Evolutionary conservation across 345 rosid species (phyloP), one percentile per base, ranked within the genome.

Genomic region (Eucalyptus sp.): DNA sequence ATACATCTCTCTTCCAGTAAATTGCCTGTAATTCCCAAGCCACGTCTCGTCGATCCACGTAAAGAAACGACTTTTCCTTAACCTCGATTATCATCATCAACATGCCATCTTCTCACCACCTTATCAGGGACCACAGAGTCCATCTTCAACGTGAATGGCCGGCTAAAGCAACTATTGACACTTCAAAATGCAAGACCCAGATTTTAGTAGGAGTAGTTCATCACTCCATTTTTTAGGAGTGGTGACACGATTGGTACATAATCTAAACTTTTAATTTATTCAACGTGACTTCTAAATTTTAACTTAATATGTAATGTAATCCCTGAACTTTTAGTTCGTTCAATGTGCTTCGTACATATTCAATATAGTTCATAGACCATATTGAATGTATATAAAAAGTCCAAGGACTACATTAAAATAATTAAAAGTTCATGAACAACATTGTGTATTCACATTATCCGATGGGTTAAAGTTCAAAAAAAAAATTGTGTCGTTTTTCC

Each of bases 261-360:
- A 20, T 20, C 2, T 52, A 1, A 52, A 52, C 0, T 52, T 52
- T 52, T 52, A 52, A 52, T 52, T 7, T 52, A 52, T 52, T 52
- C 2, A 52, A 18, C 0, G 0, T 8, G 2, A 52, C 20, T 4
- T 0, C 0, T 4, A 20, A 52, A 52, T 7, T 20, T 52, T 52
- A 18, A 0, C 0, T 52, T 2, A 52, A 52, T 3, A 18, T 18
- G 0, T 1, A 52, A 18, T 52, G 0, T 18, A 52, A 52, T 52
- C 0, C 0, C 0, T 18, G 0, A 52, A 52, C 3, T 18, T 52
- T 18, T 52, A 18, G 3, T 52, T 52, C 25, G 2, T 18, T 18
- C 25, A 18, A 52, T 20, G 1, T 52, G 10, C 2, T 5, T 52
- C 3, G 2, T 20, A 52, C 10, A 52, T 52, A 52, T 52, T 52